Percentiles rank a stretch among this genome's conserved stretches.
Conservation (phyloP, 805 yeast species). For the Yamadazyma sp. region DNA sequence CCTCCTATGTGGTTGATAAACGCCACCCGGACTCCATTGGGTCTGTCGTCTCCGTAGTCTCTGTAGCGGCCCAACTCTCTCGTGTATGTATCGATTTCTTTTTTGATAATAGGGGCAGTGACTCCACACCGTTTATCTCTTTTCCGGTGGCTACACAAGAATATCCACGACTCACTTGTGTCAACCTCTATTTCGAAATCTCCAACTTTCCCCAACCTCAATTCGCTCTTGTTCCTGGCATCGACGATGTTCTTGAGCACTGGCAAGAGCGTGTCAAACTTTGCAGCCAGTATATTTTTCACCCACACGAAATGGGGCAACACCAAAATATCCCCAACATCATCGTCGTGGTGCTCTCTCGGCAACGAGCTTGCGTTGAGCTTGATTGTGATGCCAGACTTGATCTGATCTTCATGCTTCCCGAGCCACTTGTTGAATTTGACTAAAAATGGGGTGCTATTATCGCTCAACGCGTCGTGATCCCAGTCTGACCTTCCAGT, state of each 20-base stretch:
- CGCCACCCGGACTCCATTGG: constrained; percentile 70
- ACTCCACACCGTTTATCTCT: constrained; percentile 93
- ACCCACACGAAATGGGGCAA: constrained; percentile 78
- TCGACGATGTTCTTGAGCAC: constrained; percentile 3
- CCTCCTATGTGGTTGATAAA: constrained; percentile 92
- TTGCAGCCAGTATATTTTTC: constrained; percentile 43
- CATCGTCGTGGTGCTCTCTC: constrained; percentile 30
- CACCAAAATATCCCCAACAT: constrained; percentile 57
- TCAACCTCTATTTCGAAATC: constrained; percentile 33
- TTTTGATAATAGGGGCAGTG: constrained; percentile 88
- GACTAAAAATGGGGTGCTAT: constrained; percentile 44
- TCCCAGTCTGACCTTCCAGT: constrained; percentile 87
- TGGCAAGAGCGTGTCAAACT: constrained; percentile 30
- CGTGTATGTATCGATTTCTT: constrained; percentile 70
- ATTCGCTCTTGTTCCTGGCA: constrained; percentile 5
- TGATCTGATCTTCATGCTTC: background rate
- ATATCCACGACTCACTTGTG: constrained; percentile 46
- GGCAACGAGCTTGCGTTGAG: constrained; percentile 57
- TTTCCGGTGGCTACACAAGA: constrained; percentile 86
- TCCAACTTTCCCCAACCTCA: constrained; percentile 1
- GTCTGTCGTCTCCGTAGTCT: constrained; percentile 72
- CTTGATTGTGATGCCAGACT: constrained; percentile 31
- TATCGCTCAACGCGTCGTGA: constrained; percentile 59
- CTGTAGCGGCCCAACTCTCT: constrained; percentile 71
- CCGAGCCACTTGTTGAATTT: constrained; percentile 39